Conservation (phyloP, 2,329 filamentous ascomycete genomes). For the Trichophyton verrucosum region DNA sequence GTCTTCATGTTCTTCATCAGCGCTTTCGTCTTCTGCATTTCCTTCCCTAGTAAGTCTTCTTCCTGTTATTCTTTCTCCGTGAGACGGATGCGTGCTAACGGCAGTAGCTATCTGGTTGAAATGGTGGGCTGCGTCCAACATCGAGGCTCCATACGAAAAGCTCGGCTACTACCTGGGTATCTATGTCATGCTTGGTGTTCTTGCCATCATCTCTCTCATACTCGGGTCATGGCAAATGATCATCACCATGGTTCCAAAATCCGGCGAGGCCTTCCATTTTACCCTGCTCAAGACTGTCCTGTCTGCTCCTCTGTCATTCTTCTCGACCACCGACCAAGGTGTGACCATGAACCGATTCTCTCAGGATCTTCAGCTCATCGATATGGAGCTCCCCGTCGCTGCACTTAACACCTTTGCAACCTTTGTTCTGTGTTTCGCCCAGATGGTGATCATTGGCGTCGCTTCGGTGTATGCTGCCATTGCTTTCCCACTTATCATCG, state of each 20-base stretch:
- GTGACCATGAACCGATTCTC: slow-evolving; percentile 34
- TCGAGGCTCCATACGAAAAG: slow-evolving; percentile 22
- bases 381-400: slow-evolving; percentile 32
- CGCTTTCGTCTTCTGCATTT: slow-evolving; percentile 30
- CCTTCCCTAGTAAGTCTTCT: slow-evolving; percentile 25
- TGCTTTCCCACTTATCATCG: slow-evolving; percentile 28
- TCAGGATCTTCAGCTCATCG: slow-evolving; percentile 34
- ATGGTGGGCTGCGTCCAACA: slow-evolving; percentile 31
- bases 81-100: neutral
- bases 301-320: slow-evolving; percentile 34
- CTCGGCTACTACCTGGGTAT: slow-evolving; percentile 28
- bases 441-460: slow-evolving; percentile 24
- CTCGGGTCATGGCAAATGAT: slow-evolving; percentile 37
- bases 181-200: slow-evolving; percentile 29
- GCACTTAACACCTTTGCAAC: slow-evolving; percentile 30
- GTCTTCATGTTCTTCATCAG: slow-evolving; percentile 28
- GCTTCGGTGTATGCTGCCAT: slow-evolving; percentile 30
- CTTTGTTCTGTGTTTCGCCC: slow-evolving; percentile 28
- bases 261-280: slow-evolving; percentile 39
- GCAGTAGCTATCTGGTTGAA: slow-evolving; percentile 29
- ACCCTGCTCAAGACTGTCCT: slow-evolving; percentile 38
- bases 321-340: slow-evolving; percentile 32
- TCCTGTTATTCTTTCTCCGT: neutral
- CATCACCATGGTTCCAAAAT: slow-evolving; percentile 42
- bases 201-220: slow-evolving; percentile 27